Base-by-base conservation (phyloP, 2,329 filamentous ascomycete species). In the Rhexocercosporidium sp. region DNA sequence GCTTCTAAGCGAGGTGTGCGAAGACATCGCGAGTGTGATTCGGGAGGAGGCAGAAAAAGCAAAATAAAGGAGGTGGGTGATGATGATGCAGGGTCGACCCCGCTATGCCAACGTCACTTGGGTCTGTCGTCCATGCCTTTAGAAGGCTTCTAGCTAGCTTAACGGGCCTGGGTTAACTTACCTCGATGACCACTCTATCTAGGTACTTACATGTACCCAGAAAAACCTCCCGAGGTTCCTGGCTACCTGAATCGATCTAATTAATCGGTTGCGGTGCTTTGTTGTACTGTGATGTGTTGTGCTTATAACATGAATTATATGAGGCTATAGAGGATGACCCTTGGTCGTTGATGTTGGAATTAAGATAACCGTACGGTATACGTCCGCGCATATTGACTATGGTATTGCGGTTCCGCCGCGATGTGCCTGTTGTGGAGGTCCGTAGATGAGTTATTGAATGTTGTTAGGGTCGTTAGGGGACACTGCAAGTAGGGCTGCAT, bases 101-200 rank as follows among this genome's bases (percentile, higher is more conserved):
- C 44, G 16, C 60, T 54, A 22, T 20, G 6, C n/a, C 59, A 47
- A 49, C 44, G 44, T 51, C 53, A 57, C 53, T 37, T 41, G 29
- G 29, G 25, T 41, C 12, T 57, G 34, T 20, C 20, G 31, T 57
- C 31, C 34, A 39, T 39, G 31, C 31, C 53, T 57, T 37, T 16
- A 57, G 31, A 57, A 41, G 53, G 12, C 53, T 57, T 57, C 34
- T 57, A 57, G 53, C 34, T 57, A 57, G 53, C 31, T 57, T 57
- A 41, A 57, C 53, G 53, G 53, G 31, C 7, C 25, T 31, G n/a
- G n/a, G 9, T 41, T 57, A n/a, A 57, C n/a, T 41, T 39, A 39
- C 11, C n/a, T 22, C 22, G 20, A 37, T 12, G 34, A 22, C 3
- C 18, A 57, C 20, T 37, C 11, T 37, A 22, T 25, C 16, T 25